A percentile compares a stretch with the other conserved stretches of the same genome.
Evolutionary conservation across 192 early-diverging fungal genomes (phyloP).

Genomic region (Backusella morwellensis): DNA sequence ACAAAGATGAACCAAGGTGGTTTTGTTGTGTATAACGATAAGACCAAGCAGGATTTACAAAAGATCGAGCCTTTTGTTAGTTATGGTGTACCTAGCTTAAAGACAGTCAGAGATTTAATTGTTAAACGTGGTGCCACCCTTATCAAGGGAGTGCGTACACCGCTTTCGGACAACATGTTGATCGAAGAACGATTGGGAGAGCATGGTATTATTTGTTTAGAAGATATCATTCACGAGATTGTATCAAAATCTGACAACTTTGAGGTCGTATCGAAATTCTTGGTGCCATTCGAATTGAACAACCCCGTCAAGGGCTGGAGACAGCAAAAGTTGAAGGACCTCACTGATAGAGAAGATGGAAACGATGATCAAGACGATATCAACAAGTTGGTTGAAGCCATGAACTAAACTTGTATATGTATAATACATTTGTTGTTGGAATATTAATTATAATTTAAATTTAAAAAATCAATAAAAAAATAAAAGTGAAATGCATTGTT

Average conservation of each 20-base stretch:
- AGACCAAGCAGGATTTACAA: neutral
- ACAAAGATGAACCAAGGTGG: slow-evolving; percentile 15
- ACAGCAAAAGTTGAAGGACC: slow-evolving; percentile 13
- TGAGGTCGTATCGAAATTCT: slow-evolving; percentile 3
- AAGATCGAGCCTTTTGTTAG: slow-evolving; percentile 20
- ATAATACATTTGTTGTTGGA: neutral
- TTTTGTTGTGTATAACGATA: slow-evolving; percentile 9
- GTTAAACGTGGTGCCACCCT: slow-evolving; percentile 22
- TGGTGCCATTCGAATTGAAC: slow-evolving; percentile 11
- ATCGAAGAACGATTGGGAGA: slow-evolving; percentile 22
- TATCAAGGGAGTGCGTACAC: slow-evolving; percentile 16
- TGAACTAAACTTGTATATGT: slow-evolving; percentile 14
- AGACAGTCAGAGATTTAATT: slow-evolving; percentile 22
- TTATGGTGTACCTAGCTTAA: slow-evolving; percentile 16
- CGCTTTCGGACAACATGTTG: slow-evolving; percentile 30
- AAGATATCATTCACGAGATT: slow-evolving; percentile 32
- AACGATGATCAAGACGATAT: slow-evolving; percentile 14
- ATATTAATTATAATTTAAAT: neutral
- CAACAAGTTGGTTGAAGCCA: slow-evolving; percentile 20
- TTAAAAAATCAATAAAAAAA: neutral
- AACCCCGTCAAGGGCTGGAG: slow-evolving; percentile 21
- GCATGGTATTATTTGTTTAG: slow-evolving; percentile 27
- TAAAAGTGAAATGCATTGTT: neutral
- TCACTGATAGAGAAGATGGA: neutral
- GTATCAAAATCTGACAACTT: slow-evolving; percentile 17